Evolutionary conservation across 352 stramenopile species (phyloP).

Genomic region (Nothophytophthora sp.): DNA sequence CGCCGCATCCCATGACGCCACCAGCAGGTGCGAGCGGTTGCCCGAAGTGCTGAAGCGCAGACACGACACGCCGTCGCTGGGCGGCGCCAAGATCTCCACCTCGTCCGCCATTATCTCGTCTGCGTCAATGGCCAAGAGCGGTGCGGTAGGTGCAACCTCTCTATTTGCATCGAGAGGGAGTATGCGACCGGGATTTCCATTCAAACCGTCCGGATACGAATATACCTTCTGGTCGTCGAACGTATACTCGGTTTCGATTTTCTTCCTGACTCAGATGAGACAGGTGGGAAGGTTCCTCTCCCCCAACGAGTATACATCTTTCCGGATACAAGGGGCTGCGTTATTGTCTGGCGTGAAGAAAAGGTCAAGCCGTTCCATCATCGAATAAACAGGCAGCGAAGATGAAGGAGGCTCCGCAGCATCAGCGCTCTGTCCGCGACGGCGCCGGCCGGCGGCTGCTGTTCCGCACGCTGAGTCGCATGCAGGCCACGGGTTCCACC

Average conservation of each 20-base stretch:
- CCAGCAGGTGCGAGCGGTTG: constrained; percentile 57
- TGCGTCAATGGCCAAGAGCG: constrained; percentile 8
- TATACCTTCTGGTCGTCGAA: no score
- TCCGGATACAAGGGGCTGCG: constrained; percentile 1
- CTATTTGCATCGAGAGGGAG: neutral
- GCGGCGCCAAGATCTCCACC: constrained; percentile 66
- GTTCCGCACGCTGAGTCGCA: constrained; percentile 54
- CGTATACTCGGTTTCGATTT: no score
- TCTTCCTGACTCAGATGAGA: no score
- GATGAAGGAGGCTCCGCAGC: no score
- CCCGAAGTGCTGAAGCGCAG: constrained; percentile 70
- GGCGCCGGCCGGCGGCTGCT: no score
- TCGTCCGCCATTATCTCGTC: constrained; percentile 26
- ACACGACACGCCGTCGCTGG: constrained; percentile 82
- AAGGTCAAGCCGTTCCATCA: no score
- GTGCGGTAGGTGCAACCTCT: constrained; percentile 1
- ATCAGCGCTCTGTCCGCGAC: no score
- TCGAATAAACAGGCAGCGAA: no score
- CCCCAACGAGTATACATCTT: neutral
- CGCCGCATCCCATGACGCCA: constrained; percentile 77
- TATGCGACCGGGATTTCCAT: no score
- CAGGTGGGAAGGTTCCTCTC: constrained; percentile 12
- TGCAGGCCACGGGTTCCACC: constrained; percentile 63
- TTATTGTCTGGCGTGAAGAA: no score
- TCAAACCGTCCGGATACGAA: no score